Evolutionary conservation across 2,329 filamentous ascomycete species (phyloP).

Genomic region (Tolypocladium endophyticum): DNA sequence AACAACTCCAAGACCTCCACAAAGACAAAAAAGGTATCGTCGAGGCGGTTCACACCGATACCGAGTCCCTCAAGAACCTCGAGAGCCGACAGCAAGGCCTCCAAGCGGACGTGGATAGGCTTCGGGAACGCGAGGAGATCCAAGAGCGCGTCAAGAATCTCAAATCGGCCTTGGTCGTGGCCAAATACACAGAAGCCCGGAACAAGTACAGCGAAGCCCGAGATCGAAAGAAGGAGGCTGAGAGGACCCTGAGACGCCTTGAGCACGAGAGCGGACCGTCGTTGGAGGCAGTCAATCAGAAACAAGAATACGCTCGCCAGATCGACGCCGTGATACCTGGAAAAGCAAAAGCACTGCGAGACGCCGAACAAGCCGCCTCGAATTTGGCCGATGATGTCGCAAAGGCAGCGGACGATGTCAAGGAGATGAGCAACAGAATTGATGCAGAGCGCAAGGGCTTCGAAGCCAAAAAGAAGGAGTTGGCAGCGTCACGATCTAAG

Average conservation of each 20-base stretch:
- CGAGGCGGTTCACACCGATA: constrained; percentile 44
- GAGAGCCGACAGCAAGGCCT: constrained; percentile 65
- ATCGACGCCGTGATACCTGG: constrained; percentile 45
- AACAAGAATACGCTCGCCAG: constrained; percentile 53
- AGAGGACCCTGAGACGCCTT: constrained; percentile 47
- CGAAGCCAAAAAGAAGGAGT: constrained; percentile 39
- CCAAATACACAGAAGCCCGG: constrained; percentile 50
- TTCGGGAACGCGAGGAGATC: constrained; percentile 64
- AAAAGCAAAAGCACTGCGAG: constrained; percentile 42
- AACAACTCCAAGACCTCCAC: constrained; percentile 60
- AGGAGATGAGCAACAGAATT: constrained; percentile 31
- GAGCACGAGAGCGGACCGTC: constrained; percentile 53
- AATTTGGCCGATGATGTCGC: constrained; percentile 27
- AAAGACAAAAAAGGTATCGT: constrained; percentile 55
- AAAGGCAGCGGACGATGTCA: constrained; percentile 26
- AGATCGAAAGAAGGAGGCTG: constrained; percentile 39
- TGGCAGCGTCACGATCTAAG: constrained; percentile 36
- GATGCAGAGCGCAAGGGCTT: constrained; percentile 41
- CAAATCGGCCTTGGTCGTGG: constrained; percentile 53
- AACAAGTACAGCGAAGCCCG: constrained; percentile 40
- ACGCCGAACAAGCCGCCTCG: constrained; percentile 41
- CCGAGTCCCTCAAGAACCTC: constrained; percentile 53
- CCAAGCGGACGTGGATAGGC: constrained; percentile 71
- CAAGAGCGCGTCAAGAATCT: constrained; percentile 54
- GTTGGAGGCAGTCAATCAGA: constrained; percentile 56